phyloP scores from a whole-genome alignment of 1,284 basidiomycete genomes.

The Cutaneotrichosporon cutaneum region DNA sequence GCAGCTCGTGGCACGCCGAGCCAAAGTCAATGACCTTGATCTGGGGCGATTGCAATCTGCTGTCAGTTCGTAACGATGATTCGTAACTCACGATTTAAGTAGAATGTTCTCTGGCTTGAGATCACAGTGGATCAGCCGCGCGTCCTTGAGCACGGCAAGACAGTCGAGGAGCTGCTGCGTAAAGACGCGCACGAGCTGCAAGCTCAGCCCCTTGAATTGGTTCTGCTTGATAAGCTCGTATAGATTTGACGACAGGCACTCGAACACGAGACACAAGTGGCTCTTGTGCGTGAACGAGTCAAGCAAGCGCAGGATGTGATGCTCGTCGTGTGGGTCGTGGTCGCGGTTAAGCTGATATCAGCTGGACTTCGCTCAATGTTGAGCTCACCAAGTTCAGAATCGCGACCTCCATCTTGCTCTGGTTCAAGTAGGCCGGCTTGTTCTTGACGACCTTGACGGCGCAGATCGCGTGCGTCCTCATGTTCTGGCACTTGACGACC shows the following conservation, averaged over 20 bases:
- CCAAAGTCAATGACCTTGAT: conserved; percentile 99
- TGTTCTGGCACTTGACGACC: conserved; percentile 99
- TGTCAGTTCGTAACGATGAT: conserved; percentile 9
- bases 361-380: conserved; percentile 1
- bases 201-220: conserved; percentile 95
- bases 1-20: conserved; percentile 95
- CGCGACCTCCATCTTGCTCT: conserved; percentile 99
- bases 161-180: conserved; percentile 93
- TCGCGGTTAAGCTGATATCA: conserved; percentile 75
- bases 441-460: conserved; percentile 99
- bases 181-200: conserved; percentile 96
- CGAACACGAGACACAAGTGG: conserved; percentile 96
- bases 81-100: conserved; percentile 74
- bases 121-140: conserved; percentile 95
- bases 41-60: conserved; percentile 88
- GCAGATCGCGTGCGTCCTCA: conserved; percentile 97
- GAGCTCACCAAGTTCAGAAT: conserved; percentile 84
- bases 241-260: conserved; percentile 93
- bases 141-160: conserved; percentile 88
- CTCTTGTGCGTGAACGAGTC: conserved; percentile 97
- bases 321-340: conserved; percentile 89
- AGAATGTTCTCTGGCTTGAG: conserved; percentile 96
- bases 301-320: conserved; percentile 91
- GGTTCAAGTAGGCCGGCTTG: conserved; percentile 98
- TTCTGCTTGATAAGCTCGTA: conserved; percentile 99